These are phyloP conservation scores for Aeschynomene evenia DNA, from an alignment of 306 rosid species.

Conservation along the genomic window DNA sequence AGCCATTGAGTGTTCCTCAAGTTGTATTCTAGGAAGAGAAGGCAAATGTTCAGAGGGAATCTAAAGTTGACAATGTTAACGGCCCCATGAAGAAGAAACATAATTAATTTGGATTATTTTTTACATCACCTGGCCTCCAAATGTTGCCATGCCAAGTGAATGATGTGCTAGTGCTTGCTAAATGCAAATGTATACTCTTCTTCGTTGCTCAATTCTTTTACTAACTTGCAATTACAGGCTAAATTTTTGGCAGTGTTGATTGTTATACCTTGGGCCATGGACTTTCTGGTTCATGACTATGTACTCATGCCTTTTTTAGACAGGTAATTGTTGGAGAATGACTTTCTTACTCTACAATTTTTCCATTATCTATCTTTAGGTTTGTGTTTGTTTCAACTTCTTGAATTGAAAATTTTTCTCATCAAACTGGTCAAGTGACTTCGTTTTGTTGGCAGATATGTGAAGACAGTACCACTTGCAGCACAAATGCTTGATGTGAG, in stretches of 20 bases:
- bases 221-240: constrained; percentile 60
- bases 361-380: constrained; percentile 21
- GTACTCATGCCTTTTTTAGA: constrained; percentile 92
- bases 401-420: constrained; percentile 11
- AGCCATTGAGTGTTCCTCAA: no score
- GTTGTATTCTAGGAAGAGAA: no score
- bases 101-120: no score
- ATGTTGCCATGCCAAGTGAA: constrained; percentile 15
- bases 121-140: not conserved
- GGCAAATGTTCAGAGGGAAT: no score
- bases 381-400: constrained; percentile 3
- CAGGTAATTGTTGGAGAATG: constrained; percentile 49
- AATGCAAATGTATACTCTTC: constrained; percentile 12
- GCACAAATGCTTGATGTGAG: constrained; percentile 92
- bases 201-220: constrained; percentile 15
- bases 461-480: constrained; percentile 91
- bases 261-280: constrained; percentile 83
- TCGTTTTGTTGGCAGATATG: constrained; percentile 65
- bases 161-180: constrained; percentile 15
- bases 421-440: not conserved
- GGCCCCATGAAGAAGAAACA: not conserved
- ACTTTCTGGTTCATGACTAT: constrained; percentile 91
- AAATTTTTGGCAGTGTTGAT: constrained; percentile 79
- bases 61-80: not conserved
- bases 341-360: not conserved